Conservation (phyloP, 257 asterid species). For the Solanum lignicaule region DNA sequence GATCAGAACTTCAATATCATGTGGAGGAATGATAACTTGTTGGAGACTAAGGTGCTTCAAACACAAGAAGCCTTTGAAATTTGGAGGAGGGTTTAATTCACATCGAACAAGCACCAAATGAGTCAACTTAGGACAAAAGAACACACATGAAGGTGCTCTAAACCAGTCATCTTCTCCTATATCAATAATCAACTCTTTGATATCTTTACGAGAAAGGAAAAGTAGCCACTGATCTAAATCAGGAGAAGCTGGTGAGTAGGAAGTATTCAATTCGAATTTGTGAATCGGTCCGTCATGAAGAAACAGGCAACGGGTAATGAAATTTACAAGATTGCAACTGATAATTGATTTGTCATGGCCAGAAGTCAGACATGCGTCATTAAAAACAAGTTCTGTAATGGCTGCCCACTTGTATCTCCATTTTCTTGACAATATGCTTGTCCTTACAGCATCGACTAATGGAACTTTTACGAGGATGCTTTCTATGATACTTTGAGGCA, state of each 20-base stretch:
- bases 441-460: slow-evolving; percentile 58
- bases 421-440: slow-evolving; percentile 53
- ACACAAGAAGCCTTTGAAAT: slow-evolving; percentile 58
- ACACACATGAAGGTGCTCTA: slow-evolving; percentile 65
- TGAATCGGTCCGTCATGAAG: slow-evolving; percentile 86
- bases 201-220: slow-evolving; percentile 60
- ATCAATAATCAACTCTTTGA: slow-evolving; percentile 62
- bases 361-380: slow-evolving; percentile 37
- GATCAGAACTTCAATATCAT: slow-evolving; percentile 61
- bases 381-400: slow-evolving; percentile 55
- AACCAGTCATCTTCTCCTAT: slow-evolving; percentile 78
- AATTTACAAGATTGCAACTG: slow-evolving; percentile 39
- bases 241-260: slow-evolving; percentile 36
- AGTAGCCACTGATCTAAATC: slow-evolving; percentile 87
- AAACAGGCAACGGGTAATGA: slow-evolving; percentile 51
- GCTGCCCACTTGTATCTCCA: slow-evolving; percentile 92
- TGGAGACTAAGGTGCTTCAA: slow-evolving; percentile 66
- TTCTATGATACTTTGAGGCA: slow-evolving; percentile 77
- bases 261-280: slow-evolving; percentile 48
- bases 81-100: slow-evolving; percentile 57
- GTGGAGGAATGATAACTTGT: slow-evolving; percentile 51
- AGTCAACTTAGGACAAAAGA: slow-evolving; percentile 46
- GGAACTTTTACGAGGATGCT: slow-evolving; percentile 68
- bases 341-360: slow-evolving; percentile 21
- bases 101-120: slow-evolving; percentile 68